Percentiles rank a stretch among this genome's conserved stretches.
phyloP scores from a whole-genome alignment of 2,329 filamentous ascomycete species.

The Coniochaeta hoffmannii region DNA sequence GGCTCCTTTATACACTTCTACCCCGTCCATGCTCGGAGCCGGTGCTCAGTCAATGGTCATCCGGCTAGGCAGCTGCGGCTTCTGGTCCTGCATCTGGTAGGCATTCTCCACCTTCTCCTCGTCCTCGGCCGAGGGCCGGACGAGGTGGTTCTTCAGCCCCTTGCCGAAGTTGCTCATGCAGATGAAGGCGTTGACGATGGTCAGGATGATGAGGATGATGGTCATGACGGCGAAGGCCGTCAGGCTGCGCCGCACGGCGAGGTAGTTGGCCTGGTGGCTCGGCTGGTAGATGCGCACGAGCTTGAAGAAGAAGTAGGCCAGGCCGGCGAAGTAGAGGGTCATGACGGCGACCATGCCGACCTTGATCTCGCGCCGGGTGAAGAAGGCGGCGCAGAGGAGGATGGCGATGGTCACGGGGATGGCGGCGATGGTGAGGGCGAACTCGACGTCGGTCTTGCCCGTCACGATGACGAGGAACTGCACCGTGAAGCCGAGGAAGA shows the following conservation, averaged over 20 bases:
- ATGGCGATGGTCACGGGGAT: constrained; percentile 89
- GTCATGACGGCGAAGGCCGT: constrained; percentile 94
- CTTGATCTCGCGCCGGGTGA: constrained; percentile 76
- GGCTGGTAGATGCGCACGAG: constrained; percentile 88
- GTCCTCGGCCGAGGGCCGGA: constrained; percentile 37
- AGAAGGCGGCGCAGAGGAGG: constrained; percentile 75
- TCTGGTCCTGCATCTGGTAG: constrained; percentile 49
- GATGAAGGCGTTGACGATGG: constrained; percentile 77
- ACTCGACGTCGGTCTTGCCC: constrained; percentile 61
- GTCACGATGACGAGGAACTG: constrained; percentile 94
- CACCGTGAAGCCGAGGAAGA: constrained; percentile 97
- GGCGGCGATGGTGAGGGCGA: constrained; percentile 78
- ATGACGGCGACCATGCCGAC: constrained; percentile 72
- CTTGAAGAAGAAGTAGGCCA: constrained; percentile 98
- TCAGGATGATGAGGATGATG: constrained; percentile 78
- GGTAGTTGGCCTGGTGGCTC: constrained; percentile 52
- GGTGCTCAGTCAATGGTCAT: constrained; percentile 51
- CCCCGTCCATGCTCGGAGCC: constrained; percentile 4
- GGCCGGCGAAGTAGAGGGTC: constrained; percentile 76
- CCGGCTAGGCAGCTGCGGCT: constrained; percentile 44
- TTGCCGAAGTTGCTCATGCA: constrained; percentile 88
- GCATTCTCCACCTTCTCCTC: constrained; percentile 51
- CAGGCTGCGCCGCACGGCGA: constrained; percentile 73
- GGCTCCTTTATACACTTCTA: constrained; percentile 1
- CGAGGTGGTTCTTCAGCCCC: constrained; percentile 81